phyloP scores from a whole-genome alignment of 1,284 basidiomycete species.

The Ustilago lituana region DNA sequence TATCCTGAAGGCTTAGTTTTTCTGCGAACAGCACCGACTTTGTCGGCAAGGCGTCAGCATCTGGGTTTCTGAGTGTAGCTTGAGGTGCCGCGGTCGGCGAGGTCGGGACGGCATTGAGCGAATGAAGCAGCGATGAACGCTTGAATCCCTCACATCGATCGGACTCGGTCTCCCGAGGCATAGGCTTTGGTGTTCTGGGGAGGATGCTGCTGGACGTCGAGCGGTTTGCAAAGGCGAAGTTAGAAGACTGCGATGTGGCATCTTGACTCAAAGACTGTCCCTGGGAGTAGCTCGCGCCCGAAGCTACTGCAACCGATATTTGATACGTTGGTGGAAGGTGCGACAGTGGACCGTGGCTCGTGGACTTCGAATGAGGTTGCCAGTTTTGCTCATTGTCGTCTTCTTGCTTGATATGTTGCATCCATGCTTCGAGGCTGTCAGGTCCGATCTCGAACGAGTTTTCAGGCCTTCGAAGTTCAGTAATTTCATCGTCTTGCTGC shows the following conservation, averaged over 20 bases:
- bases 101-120: neutral
- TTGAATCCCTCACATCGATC: too few relatives aligned
- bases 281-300: neutral
- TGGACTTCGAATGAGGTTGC: slow-evolving; percentile 1
- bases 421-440: too few relatives aligned
- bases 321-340: slow-evolving; percentile 1
- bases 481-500: too few relatives aligned
- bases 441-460: too few relatives aligned
- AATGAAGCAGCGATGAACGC: too few relatives aligned
- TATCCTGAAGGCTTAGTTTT: neutral
- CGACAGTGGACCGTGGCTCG: neutral
- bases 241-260: neutral
- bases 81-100: neutral
- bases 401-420: slow-evolving; percentile 3
- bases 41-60: neutral
- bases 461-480: too few relatives aligned
- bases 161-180: neutral
- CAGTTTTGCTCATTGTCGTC: too few relatives aligned
- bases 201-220: neutral
- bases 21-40: neutral
- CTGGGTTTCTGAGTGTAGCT: neutral
- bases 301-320: neutral
- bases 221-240: neutral
- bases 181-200: neutral
- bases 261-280: neutral